phyloP scores from a whole-genome alignment of 352 stramenopile species.

The Elongisporangium senticosum region DNA sequence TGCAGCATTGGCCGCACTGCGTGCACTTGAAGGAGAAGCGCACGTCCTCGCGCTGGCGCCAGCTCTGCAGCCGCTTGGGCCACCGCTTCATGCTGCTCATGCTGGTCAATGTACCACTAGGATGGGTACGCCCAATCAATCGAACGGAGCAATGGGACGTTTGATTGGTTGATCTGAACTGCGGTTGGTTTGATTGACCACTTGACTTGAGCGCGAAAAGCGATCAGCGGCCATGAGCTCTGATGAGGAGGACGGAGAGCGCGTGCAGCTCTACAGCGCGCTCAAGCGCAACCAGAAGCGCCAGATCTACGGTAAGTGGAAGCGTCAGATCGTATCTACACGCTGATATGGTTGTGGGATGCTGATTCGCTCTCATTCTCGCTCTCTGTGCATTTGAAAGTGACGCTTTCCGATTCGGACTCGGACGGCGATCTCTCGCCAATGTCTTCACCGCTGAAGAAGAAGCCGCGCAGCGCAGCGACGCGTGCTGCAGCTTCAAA shows the following conservation, averaged over 20 bases:
- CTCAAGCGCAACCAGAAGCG: slow-evolving; percentile 63
- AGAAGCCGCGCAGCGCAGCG: slow-evolving; percentile 10
- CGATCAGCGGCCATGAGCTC: slow-evolving; percentile 24
- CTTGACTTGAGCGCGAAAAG: not conserved
- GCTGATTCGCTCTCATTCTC: not conserved
- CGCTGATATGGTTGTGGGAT: not conserved
- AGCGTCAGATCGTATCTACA: not conserved
- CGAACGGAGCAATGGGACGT: not conserved
- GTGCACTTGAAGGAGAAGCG: slow-evolving; percentile 65
- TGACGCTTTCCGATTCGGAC: slow-evolving; percentile 37
- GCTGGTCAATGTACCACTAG: not conserved
- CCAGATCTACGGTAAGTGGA: slow-evolving; percentile 48
- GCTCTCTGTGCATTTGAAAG: slow-evolving; percentile 7
- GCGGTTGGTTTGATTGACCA: not conserved
- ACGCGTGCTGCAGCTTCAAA: slow-evolving; percentile 6
- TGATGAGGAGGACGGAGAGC: slow-evolving; percentile 47
- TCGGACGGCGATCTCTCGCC: slow-evolving; percentile 16
- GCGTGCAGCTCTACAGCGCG: slow-evolving; percentile 67
- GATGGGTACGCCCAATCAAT: not conserved
- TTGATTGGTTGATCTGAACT: not conserved
- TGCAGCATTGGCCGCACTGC: slow-evolving; percentile 76
- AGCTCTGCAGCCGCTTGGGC: slow-evolving; percentile 22
- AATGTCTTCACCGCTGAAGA: slow-evolving; percentile 11
- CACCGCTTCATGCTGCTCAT: not conserved
- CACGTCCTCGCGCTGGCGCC: slow-evolving; percentile 26